A percentile compares a stretch with the other conserved stretches of the same genome.
Conservation (phyloP, 768 basidiomycete genomes). For the Phlebiopsis gigantea region DNA sequence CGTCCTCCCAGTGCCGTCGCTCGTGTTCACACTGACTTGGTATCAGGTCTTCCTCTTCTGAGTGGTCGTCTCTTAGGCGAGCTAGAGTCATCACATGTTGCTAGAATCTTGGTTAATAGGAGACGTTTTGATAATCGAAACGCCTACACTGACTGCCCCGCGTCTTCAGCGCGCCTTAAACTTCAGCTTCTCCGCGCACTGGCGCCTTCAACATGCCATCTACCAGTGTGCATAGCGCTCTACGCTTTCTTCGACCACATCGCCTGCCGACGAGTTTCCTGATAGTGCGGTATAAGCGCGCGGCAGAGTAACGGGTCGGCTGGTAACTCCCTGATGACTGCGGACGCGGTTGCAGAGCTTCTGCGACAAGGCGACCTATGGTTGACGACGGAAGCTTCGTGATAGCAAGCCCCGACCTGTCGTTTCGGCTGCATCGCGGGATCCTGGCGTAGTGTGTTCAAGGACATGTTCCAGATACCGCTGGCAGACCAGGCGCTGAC, state of each 20-base stretch:
- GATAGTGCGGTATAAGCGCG: no score
- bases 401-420: neutral
- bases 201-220: no score
- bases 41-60: constrained; percentile 12
- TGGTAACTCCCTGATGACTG: neutral
- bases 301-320: no score
- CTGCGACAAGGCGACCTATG: neutral
- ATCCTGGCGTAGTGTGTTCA: neutral
- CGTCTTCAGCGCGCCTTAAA: neutral
- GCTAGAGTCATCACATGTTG: neutral
- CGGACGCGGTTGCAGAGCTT: neutral
- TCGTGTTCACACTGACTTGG: neutral
- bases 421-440: neutral
- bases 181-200: no score
- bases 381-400: neutral
- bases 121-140: neutral
- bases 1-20: neutral
- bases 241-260: no score
- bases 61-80: neutral
- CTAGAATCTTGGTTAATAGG: constrained; percentile 1
- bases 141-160: neutral
- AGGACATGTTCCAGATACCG: neutral
- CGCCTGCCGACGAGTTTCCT: no score
- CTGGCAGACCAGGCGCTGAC: neutral
- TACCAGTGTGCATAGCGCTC: no score